Percentiles rank a stretch among this genome's conserved stretches.
These are phyloP conservation scores for Neofusicoccum sp. DNA, from an alignment of 2,329 filamentous ascomycete species.

Conservation along the genomic window DNA sequence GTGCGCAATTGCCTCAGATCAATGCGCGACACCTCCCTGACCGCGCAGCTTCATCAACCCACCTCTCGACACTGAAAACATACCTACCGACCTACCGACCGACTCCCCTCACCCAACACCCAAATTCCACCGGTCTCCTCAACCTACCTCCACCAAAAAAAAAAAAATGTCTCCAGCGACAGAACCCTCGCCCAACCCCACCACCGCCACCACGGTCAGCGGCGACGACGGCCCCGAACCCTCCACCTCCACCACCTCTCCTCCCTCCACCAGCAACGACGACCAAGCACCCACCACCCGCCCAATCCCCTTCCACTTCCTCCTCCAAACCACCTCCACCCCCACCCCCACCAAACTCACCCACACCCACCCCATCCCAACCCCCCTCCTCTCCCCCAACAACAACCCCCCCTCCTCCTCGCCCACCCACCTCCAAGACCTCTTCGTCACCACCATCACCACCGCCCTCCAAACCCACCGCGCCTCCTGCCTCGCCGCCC, in stretches of 20 bases:
- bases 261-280: background rate
- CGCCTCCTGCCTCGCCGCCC: background rate
- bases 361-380: background rate
- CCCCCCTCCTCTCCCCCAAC: background rate
- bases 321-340: background rate
- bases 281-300: background rate
- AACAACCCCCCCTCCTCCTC: no score
- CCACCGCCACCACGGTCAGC: background rate
- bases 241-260: slow-evolving; percentile 4
- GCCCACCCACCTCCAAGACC: background rate
- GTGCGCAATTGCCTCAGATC: background rate
- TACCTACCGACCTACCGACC: no score
- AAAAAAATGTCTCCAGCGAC: background rate
- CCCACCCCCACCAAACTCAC: background rate
- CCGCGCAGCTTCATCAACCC: background rate
- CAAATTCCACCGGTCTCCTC: no score
- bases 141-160: background rate
- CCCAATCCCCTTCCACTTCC: slow-evolving; percentile 16
- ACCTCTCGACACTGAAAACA: background rate
- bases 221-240: background rate
- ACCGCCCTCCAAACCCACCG: background rate
- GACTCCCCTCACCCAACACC: no score
- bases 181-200: background rate
- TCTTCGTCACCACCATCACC: slow-evolving; percentile 3
- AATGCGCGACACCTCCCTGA: background rate